Percentiles rank a stretch among this genome's conserved stretches.
Evolutionary conservation across 1,284 basidiomycete genomes (phyloP).

Genomic region (Tilletia indica): DNA sequence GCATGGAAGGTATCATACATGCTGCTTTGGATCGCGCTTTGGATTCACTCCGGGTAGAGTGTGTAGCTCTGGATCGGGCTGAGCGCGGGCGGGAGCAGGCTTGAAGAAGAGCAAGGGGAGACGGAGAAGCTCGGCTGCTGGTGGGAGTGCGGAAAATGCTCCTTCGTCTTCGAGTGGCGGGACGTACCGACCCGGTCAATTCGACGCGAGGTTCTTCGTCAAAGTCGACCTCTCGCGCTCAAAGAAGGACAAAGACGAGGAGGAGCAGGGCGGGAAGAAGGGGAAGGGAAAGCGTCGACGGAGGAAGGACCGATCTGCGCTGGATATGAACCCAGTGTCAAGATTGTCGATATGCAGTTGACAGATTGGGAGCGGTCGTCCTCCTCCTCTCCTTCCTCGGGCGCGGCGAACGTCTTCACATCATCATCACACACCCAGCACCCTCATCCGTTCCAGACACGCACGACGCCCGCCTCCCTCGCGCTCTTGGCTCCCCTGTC

Average conservation of each 20-base stretch:
- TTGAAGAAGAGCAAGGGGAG: background rate
- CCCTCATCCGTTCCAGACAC: background rate
- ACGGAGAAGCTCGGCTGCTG: background rate
- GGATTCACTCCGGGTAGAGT: background rate
- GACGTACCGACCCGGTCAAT: background rate
- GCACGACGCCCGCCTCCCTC: background rate
- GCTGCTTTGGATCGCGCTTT: background rate
- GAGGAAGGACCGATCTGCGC: background rate
- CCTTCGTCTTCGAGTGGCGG: background rate
- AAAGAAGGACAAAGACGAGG: background rate
- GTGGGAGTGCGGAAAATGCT: too few relatives aligned
- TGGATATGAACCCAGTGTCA: background rate
- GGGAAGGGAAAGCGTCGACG: background rate
- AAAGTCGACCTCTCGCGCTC: background rate
- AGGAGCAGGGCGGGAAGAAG: background rate
- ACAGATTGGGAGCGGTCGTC: background rate
- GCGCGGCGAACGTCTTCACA: too few relatives aligned
- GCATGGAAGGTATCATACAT: background rate
- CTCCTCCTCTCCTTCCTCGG: too few relatives aligned
- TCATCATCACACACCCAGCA: background rate
- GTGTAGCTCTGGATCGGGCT: background rate
- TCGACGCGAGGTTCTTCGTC: slow-evolving; percentile 9
- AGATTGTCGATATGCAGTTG: slow-evolving; percentile 7
- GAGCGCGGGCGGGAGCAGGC: slow-evolving; percentile 10
- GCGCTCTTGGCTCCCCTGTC: background rate